phyloP scores from a whole-genome alignment of 108 stramenopile genomes.

The Seminavis robusta region DNA sequence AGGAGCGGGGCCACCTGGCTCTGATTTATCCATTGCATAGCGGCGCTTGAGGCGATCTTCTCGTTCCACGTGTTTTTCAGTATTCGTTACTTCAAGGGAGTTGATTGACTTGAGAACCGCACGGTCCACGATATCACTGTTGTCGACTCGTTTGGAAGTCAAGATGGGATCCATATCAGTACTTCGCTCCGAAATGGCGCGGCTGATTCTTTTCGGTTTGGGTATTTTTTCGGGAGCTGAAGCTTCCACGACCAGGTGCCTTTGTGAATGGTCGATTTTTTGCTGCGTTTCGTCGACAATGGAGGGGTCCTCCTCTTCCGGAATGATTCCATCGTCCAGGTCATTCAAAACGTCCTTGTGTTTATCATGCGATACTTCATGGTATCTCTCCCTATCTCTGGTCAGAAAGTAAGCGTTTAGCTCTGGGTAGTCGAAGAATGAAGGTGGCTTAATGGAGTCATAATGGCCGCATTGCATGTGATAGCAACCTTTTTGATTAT shows the following conservation, averaged over 20 bases:
- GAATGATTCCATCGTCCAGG: neutral
- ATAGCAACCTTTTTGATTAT: no score
- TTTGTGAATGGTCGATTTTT: no score
- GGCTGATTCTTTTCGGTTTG: no score
- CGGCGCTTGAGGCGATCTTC: conserved; percentile 5
- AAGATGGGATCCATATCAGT: no score
- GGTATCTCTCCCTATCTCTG: conserved; percentile 55
- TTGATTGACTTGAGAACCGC: conserved; percentile 5
- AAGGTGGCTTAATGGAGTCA: conserved; percentile 51
- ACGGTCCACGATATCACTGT: no score
- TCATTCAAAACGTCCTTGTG: neutral
- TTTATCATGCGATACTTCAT: neutral
- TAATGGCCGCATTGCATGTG: conserved; percentile 64
- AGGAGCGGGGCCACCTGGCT: conserved; percentile 16
- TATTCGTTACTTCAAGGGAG: neutral
- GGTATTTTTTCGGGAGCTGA: no score
- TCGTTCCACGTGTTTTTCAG: neutral
- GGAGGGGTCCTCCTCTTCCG: no score
- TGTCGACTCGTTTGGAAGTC: no score
- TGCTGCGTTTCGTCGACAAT: no score
- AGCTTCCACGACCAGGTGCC: no score
- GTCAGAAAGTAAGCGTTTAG: conserved; percentile 49
- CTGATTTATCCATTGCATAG: no score
- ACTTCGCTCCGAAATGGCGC: no score
- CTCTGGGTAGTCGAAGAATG: conserved; percentile 58